These are phyloP conservation scores for Fusarium begoniae DNA, from an alignment of 2,329 filamentous ascomycete species.

Conservation along the genomic window DNA sequence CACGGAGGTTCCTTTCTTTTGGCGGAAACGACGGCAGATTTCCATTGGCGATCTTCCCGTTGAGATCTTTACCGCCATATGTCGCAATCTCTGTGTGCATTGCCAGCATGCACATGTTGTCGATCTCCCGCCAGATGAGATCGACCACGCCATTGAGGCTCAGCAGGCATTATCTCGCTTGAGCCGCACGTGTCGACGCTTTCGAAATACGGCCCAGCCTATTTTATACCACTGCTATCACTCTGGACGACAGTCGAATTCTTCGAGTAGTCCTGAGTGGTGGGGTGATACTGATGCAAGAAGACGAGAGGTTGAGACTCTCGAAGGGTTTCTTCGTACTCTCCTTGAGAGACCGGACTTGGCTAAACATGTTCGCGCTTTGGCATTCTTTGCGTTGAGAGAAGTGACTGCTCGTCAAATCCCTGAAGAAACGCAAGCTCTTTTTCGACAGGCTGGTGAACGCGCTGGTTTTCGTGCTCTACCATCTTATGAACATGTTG, in stretches of 20 bases:
- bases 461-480: slow-evolving; percentile 40
- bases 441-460: slow-evolving; percentile 41
- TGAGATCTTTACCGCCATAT: slow-evolving; percentile 42
- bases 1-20: slow-evolving; percentile 11
- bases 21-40: slow-evolving; percentile 17
- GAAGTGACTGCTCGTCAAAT: slow-evolving; percentile 20
- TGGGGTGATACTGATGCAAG: slow-evolving; percentile 15
- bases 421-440: slow-evolving; percentile 30
- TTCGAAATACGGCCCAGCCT: slow-evolving; percentile 35
- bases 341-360: slow-evolving; percentile 38
- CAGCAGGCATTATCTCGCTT: slow-evolving; percentile 41
- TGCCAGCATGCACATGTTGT: slow-evolving; percentile 40
- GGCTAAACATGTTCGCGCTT: slow-evolving; percentile 37
- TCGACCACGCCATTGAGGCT: slow-evolving; percentile 33
- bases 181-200: slow-evolving; percentile 40
- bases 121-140: slow-evolving; percentile 37
- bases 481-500: slow-evolving; percentile 36
- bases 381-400: slow-evolving; percentile 38
- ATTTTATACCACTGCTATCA: slow-evolving; percentile 42
- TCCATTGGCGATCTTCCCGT: slow-evolving; percentile 37
- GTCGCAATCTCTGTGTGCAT: slow-evolving; percentile 40
- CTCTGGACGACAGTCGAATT: slow-evolving; percentile 32
- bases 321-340: slow-evolving; percentile 38
- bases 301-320: slow-evolving; percentile 28
- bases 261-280: slow-evolving; percentile 16